A percentile compares a stretch with the other conserved stretches of the same genome.
Conservation (phyloP, 2,329 filamentous ascomycete genomes). For the Aspergillus transmontanensis region DNA sequence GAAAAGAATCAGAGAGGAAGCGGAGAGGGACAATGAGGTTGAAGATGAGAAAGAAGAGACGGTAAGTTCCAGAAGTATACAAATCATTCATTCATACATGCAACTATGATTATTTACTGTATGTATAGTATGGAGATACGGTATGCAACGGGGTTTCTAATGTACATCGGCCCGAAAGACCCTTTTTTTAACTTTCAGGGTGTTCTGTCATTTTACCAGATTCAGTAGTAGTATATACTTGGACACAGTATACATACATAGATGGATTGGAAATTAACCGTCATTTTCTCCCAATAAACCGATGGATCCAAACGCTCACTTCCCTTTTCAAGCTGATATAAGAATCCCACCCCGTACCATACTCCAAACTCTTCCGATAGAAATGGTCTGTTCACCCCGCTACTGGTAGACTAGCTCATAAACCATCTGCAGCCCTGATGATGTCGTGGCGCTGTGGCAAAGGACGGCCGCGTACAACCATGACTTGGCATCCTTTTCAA, state of each 20-base stretch:
- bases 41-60: background rate
- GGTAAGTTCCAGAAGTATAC: background rate
- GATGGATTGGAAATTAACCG: background rate
- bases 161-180: background rate
- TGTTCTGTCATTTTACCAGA: too few relatives aligned
- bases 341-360: too few relatives aligned
- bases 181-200: background rate
- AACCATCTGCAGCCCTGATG: background rate
- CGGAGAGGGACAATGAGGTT: background rate
- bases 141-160: background rate
- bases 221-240: too few relatives aligned
- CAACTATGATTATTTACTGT: background rate
- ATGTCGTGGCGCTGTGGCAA: conserved; percentile 7
- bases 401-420: background rate
- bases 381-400: too few relatives aligned
- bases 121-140: background rate
- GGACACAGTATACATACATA: too few relatives aligned
- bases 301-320: background rate
- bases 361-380: too few relatives aligned
- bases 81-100: background rate
- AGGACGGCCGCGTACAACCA: conserved; percentile 11
- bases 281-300: background rate
- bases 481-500: conserved; percentile 6
- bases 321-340: background rate
- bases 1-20: background rate